Conservation (phyloP, 495 filamentous ascomycete species). For the Xylaria intraflava region DNA sequence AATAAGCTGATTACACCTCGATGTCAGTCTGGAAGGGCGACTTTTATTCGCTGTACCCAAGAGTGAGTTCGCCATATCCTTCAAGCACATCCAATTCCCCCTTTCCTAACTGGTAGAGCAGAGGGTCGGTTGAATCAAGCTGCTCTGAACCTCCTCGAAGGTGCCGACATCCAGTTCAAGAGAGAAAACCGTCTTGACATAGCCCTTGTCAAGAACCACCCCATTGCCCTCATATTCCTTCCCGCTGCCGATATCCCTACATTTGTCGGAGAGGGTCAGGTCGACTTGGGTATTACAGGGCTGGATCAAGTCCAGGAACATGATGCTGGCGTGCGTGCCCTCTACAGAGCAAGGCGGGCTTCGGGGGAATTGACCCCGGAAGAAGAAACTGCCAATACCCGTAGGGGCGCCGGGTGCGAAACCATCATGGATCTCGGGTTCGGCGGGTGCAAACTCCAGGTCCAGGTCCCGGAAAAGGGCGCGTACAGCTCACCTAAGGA, state of each 20-base stretch:
- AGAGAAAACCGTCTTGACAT: conserved; percentile 92
- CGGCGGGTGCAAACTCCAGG: conserved; percentile 84
- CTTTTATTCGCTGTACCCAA: conserved; percentile 96
- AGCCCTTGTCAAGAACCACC: conserved; percentile 89
- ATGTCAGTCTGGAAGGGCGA: conserved; percentile 74
- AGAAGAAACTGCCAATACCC: conserved; percentile 29
- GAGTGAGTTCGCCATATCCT: conserved; percentile 54
- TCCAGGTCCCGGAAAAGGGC: conserved; percentile 90
- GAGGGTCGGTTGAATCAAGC: conserved; percentile 88
- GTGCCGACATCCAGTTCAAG: conserved; percentile 92
- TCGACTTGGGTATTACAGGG: conserved; percentile 92
- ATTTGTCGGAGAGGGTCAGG: conserved; percentile 89
- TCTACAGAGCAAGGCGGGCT: conserved; percentile 43
- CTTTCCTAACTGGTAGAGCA: conserved; percentile 32
- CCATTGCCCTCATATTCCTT: conserved; percentile 93
- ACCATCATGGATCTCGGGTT: conserved; percentile 86
- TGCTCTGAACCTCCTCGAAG: conserved; percentile 79
- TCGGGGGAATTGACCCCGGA: conserved; percentile 43
- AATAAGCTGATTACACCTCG: conserved; percentile 29
- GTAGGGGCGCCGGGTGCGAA: conserved; percentile 53
- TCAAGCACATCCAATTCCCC: conserved; percentile 26
- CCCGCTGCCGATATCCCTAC: conserved; percentile 95
- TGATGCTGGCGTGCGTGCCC: conserved; percentile 59
- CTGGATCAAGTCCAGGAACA: conserved; percentile 89
- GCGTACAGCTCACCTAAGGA: conserved; percentile 59